phyloP scores from a whole-genome alignment of 306 rosid genomes.

The Heteromeles arbutifolia region DNA sequence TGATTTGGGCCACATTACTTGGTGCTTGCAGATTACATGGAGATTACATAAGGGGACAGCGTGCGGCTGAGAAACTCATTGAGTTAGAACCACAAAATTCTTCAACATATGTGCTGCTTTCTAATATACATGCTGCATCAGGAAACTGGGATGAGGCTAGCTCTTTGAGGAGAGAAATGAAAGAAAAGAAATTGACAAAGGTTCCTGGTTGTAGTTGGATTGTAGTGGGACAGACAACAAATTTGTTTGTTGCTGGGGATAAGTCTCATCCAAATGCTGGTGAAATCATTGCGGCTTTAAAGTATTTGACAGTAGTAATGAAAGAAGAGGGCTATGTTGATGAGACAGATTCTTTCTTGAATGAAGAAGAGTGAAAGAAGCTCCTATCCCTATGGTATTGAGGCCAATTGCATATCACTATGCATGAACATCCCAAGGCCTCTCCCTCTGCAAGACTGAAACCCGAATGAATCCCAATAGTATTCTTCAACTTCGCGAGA shows the following conservation, averaged over 20 bases:
- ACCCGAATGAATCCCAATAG: neutral
- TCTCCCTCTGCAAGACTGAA: neutral
- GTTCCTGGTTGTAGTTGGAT: constrained; percentile 79
- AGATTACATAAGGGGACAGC: constrained; percentile 61
- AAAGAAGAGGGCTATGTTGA: constrained; percentile 26
- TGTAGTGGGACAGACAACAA: constrained; percentile 44
- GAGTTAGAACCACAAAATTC: constrained; percentile 57
- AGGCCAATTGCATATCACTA: neutral
- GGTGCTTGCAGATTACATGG: constrained; percentile 84
- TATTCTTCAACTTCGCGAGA: neutral
- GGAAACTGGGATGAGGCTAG: constrained; percentile 69
- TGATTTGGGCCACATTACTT: constrained; percentile 61
- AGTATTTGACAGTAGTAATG: constrained; percentile 39
- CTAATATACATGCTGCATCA: constrained; percentile 56
- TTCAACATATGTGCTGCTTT: constrained; percentile 61
- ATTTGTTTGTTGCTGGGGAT: constrained; percentile 49
- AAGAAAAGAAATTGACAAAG: constrained; percentile 53
- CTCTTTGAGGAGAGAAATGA: constrained; percentile 57
- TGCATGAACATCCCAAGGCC: neutral
- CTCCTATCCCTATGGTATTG: neutral
- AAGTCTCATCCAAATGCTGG: constrained; percentile 32
- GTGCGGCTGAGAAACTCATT: constrained; percentile 59
- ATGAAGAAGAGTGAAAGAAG: constrained; percentile 5
- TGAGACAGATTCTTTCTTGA: constrained; percentile 7
- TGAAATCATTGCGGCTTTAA: constrained; percentile 40